phyloP scores from a whole-genome alignment of 1,139 yeast species.

The Sugiyamaella grinbergsii region DNA sequence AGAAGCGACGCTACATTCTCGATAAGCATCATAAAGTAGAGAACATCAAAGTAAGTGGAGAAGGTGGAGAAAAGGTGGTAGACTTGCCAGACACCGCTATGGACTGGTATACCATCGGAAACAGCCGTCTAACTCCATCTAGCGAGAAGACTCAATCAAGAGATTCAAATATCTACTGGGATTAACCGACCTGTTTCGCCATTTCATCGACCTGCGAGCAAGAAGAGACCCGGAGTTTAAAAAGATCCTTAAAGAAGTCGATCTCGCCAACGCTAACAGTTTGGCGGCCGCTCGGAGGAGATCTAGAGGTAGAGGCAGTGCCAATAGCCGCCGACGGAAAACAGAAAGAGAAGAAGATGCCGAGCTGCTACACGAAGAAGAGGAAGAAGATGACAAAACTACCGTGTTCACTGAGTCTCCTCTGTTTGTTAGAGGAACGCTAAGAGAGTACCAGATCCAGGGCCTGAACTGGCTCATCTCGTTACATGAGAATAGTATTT shows the following conservation, averaged over 20 bases:
- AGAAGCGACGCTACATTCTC: constrained; percentile 29
- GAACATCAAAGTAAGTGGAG: constrained; percentile 23
- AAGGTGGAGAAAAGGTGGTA: too few species aligned
- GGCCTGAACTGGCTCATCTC: constrained; percentile 92
- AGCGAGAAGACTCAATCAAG: constrained; percentile 46
- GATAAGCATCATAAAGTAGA: constrained; percentile 27
- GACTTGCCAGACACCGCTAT: too few species aligned
- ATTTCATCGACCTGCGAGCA: constrained; percentile 83
- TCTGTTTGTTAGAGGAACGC: constrained; percentile 49
- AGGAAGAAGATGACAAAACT: constrained; percentile 38
- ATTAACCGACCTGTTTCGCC: constrained; percentile 82
- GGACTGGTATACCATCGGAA: too few species aligned
- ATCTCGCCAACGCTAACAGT: constrained; percentile 42
- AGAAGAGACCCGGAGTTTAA: constrained; percentile 73
- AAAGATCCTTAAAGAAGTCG: constrained; percentile 58
- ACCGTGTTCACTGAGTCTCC: constrained; percentile 82
- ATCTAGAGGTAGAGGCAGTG: constrained; percentile 28
- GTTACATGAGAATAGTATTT: constrained; percentile 76
- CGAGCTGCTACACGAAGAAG: constrained; percentile 80
- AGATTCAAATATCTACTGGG: constrained; percentile 82
- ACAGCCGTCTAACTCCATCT: constrained; percentile 19
- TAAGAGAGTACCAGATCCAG: constrained; percentile 68
- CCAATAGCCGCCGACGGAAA: constrained; percentile 38
- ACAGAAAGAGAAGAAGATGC: constrained; percentile 83
- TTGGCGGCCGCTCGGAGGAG: constrained; percentile 2